Evolutionary conservation across 2,329 filamentous ascomycete species (phyloP), one percentile per base, ranked within the genome.

Genomic region (Fonsecaea multimorphosa): DNA sequence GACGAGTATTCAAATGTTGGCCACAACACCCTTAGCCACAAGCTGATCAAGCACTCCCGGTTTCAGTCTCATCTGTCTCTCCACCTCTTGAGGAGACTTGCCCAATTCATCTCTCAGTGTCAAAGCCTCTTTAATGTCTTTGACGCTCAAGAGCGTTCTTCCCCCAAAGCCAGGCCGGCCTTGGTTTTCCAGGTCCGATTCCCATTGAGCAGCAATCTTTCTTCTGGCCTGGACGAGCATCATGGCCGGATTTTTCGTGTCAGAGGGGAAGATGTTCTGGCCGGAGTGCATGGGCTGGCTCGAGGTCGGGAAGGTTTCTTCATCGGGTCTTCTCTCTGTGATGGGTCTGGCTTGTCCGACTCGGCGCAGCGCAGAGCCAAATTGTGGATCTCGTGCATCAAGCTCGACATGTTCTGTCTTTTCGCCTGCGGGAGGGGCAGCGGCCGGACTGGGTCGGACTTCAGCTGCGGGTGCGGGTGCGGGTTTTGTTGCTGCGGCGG

Each of bases 291-390:
- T 71, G 68, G 71, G 55, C 51, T 70, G 72, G 64, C 72, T 72
- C 67, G 73, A 73, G 36, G 66, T 66, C 57, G 68, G 68, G 66
- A 69, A 67, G 67, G 74, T 75, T 52, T 76, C 66, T 53, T 69
- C 67, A 31, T 65, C n/a, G 4, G 65, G 64, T 57, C 56, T 61
- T 40, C 55, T 52, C 34, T 64, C 64, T 12, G 83, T 32, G 85
- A 85, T 61, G 82, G 83, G 7, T 88, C 62, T 68, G 16, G 67
- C 86, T 61, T 85, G 82, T 63, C 86, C 87, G 64, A 89, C 79
- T 53, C 78, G 79, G 72, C 88, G 90, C 68, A 98, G 91, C 70
- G 93, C 96, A 75, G 87, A 89, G 83, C 93, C 91, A 86, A 84
- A 94, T 73, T 84, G 80, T 1, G 86, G 86, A 73, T 89, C 86